A percentile compares a stretch with the other conserved stretches of the same genome.
phyloP scores from a whole-genome alignment of 768 basidiomycete species.

The Psilocybe azurescens region DNA sequence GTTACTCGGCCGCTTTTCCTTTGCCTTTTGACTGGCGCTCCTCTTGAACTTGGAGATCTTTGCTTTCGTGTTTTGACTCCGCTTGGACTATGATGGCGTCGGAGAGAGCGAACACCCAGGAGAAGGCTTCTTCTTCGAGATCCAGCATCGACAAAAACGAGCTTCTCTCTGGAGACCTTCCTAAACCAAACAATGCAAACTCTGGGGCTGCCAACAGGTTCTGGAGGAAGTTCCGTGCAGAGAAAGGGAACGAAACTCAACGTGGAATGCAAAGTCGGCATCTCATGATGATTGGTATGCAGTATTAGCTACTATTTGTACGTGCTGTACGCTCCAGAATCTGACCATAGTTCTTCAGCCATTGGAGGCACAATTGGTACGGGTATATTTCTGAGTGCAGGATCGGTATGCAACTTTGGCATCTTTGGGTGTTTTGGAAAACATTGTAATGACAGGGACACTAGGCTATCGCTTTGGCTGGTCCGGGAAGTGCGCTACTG shows the following conservation, averaged over 20 bases:
- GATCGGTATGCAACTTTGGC: slow-evolving; percentile 41
- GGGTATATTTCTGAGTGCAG: slow-evolving; percentile 66
- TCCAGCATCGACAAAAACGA: slow-evolving; percentile 7
- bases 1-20: background rate
- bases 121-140: slow-evolving; percentile 4
- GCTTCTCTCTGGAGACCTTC: background rate
- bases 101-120: background rate
- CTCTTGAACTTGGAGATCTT: background rate
- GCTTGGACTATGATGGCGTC: background rate
- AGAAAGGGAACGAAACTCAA: slow-evolving; percentile 33
- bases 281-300: slow-evolving; percentile 38
- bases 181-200: background rate
- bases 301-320: no score
- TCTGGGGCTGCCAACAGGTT: slow-evolving; percentile 2
- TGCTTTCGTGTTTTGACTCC: background rate
- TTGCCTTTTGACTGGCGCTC: background rate
- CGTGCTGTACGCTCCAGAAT: no score
- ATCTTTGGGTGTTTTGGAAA: background rate
- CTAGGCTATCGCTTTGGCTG: slow-evolving; percentile 59
- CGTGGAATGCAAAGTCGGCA: slow-evolving; percentile 36
- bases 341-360: slow-evolving; percentile 30
- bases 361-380: slow-evolving; percentile 66
- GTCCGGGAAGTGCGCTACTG: slow-evolving; percentile 65
- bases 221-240: slow-evolving; percentile 30
- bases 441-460: background rate